Conservation (phyloP, 805 yeast genomes). For the Kurtzmaniella fragi region DNA sequence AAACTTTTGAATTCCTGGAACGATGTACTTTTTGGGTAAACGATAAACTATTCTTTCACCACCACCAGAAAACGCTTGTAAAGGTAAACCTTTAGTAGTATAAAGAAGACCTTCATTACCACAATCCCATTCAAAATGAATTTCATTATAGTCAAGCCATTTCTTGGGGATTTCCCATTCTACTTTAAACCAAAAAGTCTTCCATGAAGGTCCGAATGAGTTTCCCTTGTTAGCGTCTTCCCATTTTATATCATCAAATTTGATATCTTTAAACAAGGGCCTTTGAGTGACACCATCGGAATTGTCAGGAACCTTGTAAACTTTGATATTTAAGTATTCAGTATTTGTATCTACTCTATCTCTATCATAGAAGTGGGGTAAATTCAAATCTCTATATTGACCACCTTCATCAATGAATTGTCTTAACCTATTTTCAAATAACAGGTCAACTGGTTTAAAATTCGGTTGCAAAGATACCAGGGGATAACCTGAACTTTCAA, state of each 20-base stretch:
- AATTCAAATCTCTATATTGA: conserved; percentile 61
- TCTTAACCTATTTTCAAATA: conserved; percentile 67
- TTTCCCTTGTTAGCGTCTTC: conserved; percentile 63
- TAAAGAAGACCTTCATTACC: conserved; percentile 83
- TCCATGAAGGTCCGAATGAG: conserved; percentile 92
- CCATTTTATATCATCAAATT: conserved; percentile 46
- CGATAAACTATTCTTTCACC: conserved; percentile 74
- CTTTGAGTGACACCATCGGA: conserved; percentile 43
- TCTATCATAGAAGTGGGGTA: conserved; percentile 76
- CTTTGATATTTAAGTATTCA: conserved; percentile 49
- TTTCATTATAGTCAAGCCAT: conserved; percentile 47
- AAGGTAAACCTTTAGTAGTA: conserved; percentile 57
- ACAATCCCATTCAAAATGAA: conserved; percentile 79
- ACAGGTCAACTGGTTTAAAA: conserved; percentile 70
- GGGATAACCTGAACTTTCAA: not conserved
- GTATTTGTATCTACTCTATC: conserved; percentile 45
- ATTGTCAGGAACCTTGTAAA: conserved; percentile 68
- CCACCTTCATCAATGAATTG: conserved; percentile 77
- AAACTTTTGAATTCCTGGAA: conserved; percentile 53
- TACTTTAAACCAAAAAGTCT: conserved; percentile 89
- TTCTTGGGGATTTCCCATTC: conserved; percentile 56
- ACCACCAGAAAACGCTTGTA: conserved; percentile 84
- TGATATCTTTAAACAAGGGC: conserved; percentile 56
- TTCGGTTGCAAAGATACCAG: conserved; percentile 44
- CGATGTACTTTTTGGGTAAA: conserved; percentile 53